Evolutionary conservation across 2,329 filamentous ascomycete species (phyloP), one percentile per base, ranked within the genome.

Genomic region (Neoscytalidium dimidiatum): DNA sequence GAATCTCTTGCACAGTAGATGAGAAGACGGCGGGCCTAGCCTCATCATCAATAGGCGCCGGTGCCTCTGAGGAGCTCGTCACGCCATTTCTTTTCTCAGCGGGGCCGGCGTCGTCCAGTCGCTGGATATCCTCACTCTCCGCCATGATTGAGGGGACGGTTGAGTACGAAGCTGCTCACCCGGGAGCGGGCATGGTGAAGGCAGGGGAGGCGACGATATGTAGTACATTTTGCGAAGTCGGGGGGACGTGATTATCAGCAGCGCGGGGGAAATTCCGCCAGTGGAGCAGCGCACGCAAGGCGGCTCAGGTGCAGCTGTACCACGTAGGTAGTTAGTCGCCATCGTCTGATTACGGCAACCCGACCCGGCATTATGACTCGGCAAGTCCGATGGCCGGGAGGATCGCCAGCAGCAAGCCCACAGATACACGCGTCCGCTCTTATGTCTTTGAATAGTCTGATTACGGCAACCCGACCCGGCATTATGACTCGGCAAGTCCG

Each of bases 1-100:
- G 77, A 41, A 86, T 80, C 78, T 91, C 88, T 70, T 90, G 85
- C 1, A 85, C 64, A 0, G 86, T 88, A 46, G 81, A 88, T 46
- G 76, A 82, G 80, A 91, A 91, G 75, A 85, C 88, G 69, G 76
- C 80, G 31, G 86, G 86, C 8, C 86, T 64, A 19, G 61, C 49
- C 35, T 53, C 51, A 29, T 56, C 41, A 19, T 64, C 38, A n/a
- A n/a, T 21, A 0, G 49, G 26, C 5, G 49, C 26, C 4, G 49
- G 38, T 38, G 29, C 38, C 7, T 29, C 9, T 13, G 49, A 13
- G n/a, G 61, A 56, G 2, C n/a, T 44, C 2, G 35, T 44, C 23
- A 35, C 48, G 48, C 61, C 48, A 56, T 35, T 33, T 14, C 11
- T 19, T 26, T 64, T 56, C 23, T 64, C 61, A 26, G 38, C 29